Evolutionary conservation across 1,284 basidiomycete species (phyloP), one percentile per base, ranked within the genome.

Genomic region (Amylostereum chailletii): DNA sequence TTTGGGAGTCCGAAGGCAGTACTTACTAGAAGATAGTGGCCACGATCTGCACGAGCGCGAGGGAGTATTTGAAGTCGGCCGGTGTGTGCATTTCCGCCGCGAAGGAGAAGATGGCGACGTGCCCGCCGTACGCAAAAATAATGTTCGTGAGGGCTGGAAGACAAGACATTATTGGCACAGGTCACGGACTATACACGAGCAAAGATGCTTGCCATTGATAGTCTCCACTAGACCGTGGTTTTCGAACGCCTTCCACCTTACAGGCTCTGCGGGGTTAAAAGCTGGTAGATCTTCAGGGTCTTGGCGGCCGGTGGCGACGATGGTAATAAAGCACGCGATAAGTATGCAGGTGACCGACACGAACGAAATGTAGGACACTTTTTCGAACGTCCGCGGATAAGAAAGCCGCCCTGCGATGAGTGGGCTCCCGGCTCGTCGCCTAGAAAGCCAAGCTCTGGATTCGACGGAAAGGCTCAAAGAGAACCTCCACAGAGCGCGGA

Each of bases 321-420:
- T 51, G 9, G 50, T 51, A 46, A 51, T 47, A 32, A 51, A 31
- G 34, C 50, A 51, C 7, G 50, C 50, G 6, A 41, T 47, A 34
- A 51, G 45, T 7, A 51, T 51, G 31, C 37, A 37, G 10, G 45
- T 47, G 8, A 51, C 45, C 11, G 45, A 47, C 8, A 51, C 45
- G 50, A 51, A 51, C 8, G 50, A 51, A 36, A 51, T 51, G 45
- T 51, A 51, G 10, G 50, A 51, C 26, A 51, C 44, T 38, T 51
- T 51, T 33, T 51, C 50, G 40, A 51, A 51, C 29, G 50, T 51
- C 27, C 50, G 50, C 7, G 50, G 50, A 19, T 19, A 19, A 19
- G 19, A 19, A 19, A 19, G 19, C 19, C 19, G 19, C 19, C 19
- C 19, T 19, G 19, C 19, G 19, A 19, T 19, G 19, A 19, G 19